Conservation (phyloP, 345 rosid genomes). For the Brassica rapa region DNA sequence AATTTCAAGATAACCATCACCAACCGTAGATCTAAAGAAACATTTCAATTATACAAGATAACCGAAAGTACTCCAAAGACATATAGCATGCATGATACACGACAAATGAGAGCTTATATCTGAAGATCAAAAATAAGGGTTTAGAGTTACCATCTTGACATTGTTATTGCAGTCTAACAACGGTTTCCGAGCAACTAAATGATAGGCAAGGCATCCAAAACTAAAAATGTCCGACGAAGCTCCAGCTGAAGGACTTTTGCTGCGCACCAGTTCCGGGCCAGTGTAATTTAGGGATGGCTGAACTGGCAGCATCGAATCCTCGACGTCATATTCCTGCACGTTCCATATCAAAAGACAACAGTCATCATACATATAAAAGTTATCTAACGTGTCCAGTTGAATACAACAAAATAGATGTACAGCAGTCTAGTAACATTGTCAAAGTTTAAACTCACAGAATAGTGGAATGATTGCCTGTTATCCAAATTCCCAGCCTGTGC, state of each 20-base stretch:
- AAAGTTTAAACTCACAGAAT: slow-evolving; percentile 63
- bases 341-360: slow-evolving; percentile 18
- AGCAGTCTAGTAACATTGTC: not conserved
- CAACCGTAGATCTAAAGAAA: not conserved
- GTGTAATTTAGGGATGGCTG: slow-evolving; percentile 92
- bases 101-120: not conserved
- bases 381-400: not conserved
- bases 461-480: slow-evolving; percentile 72
- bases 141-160: slow-evolving; percentile 80
- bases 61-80: not conserved
- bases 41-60: not conserved
- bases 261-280: slow-evolving; percentile 89
- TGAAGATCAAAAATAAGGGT: slow-evolving; percentile 9
- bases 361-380: slow-evolving; percentile 14
- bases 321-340: slow-evolving; percentile 90
- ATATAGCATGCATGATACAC: not conserved
- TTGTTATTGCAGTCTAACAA: slow-evolving; percentile 93
- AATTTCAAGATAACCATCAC: slow-evolving; percentile 16
- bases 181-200: slow-evolving; percentile 85
- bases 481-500: slow-evolving; percentile 65
- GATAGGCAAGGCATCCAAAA: slow-evolving; percentile 93
- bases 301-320: slow-evolving; percentile 87
- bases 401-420: slow-evolving; percentile 1
- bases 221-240: slow-evolving; percentile 86
- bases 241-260: slow-evolving; percentile 72